Base-by-base conservation (phyloP, 352 stramenopile species). In the Pythium phragmitis region DNA sequence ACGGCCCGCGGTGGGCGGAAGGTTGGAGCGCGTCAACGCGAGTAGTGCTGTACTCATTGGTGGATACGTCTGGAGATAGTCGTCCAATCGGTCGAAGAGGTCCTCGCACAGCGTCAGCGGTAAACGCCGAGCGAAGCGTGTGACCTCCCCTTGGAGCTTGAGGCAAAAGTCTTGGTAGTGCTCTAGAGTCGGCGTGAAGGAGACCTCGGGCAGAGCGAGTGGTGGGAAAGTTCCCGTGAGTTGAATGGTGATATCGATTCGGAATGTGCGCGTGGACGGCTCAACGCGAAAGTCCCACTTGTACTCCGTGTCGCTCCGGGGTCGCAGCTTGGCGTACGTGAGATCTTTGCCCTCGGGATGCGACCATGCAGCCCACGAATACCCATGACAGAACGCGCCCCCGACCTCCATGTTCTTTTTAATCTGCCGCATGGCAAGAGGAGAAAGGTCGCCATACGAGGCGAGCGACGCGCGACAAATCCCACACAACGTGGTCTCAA, bases 361-460 rank as follows among this genome's bases (percentile, higher is more conserved):
- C 42, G n/a, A 19, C 42, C 42, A 48, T 23, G 42, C 14, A 19
- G 16, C n/a, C 14, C n/a, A 48, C 12, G 14, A 11, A 50, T 30
- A 50, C 17, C n/a, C 45, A 7, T 14, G 45, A n/a, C 45, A 50
- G 13, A 30, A 33, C 17, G 45, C 45, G 45, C 34, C 45, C 17
- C 45, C 45, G 4, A 17, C 17, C 21, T 28, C 9, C 4, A 50
- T 5, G 45, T 65, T 65, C 21, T 19, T 39, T 5, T 65, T 39
- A 9, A 65, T 58, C 1, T 7, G 37, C 12, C 48, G 49, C 23
- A 58, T 58, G 1, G 48, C 48, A 3, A 16, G 3, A 8, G 7
- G 58, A 1, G 58, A 65, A 1, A 58, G 39, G 12, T 65, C 16
- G 0, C 45, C 48, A 16, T 53, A 65, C 28, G 58, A 48, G 48